These are phyloP conservation scores for Syzygium oleosum DNA, from an alignment of 345 rosid genomes.

Conservation along the genomic window DNA sequence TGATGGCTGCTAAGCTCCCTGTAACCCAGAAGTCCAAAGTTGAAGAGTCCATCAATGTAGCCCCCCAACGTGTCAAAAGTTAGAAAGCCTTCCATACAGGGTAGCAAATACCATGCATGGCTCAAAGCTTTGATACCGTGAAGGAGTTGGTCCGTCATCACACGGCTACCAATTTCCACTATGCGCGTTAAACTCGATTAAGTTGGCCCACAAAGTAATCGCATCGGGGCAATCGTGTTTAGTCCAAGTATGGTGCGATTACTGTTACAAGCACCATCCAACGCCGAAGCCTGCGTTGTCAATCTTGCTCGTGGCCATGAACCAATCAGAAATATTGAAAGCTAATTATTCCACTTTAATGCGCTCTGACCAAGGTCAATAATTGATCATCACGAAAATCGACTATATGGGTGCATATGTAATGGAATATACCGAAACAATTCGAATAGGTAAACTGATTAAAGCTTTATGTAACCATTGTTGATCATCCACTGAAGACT, in stretches of 20 bases:
- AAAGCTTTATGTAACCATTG: slow-evolving; percentile 37
- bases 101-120: background rate
- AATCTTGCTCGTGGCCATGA: background rate
- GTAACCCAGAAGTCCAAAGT: too few relatives aligned
- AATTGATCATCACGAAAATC: background rate
- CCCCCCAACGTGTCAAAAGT: background rate
- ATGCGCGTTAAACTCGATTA: background rate
- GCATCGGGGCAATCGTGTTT: background rate
- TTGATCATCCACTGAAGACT: slow-evolving; percentile 55
- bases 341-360: background rate
- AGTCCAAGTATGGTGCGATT: background rate
- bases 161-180: background rate
- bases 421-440: background rate
- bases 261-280: background rate
- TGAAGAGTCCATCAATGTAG: background rate
- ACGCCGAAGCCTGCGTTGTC: background rate
- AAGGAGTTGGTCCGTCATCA: background rate
- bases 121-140: background rate
- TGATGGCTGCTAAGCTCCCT: too few relatives aligned
- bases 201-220: background rate
- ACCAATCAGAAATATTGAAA: background rate
- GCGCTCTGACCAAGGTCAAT: background rate
- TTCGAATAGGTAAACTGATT: background rate
- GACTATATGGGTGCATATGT: background rate
- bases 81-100: background rate